phyloP scores from a whole-genome alignment of 2,329 filamentous ascomycete species.

The Trichoderma guizhouense region DNA sequence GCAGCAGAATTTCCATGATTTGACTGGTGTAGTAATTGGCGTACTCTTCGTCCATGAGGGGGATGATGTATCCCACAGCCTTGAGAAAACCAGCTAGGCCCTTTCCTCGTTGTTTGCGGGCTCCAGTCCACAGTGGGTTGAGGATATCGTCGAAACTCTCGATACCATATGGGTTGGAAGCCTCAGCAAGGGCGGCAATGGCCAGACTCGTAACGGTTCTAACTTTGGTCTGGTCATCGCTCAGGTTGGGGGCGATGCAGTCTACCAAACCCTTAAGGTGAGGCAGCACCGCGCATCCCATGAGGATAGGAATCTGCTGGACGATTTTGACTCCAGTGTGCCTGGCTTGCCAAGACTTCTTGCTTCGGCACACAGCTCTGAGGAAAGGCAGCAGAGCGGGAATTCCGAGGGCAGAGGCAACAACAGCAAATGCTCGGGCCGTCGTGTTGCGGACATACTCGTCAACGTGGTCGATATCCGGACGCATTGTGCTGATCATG shows the following conservation, averaged over 20 bases:
- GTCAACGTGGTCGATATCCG: constrained; percentile 96
- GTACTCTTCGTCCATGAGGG: constrained; percentile 98
- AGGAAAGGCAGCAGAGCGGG: constrained; percentile 93
- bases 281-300: constrained; percentile 94
- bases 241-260: constrained; percentile 91
- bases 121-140: constrained; percentile 95
- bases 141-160: constrained; percentile 98
- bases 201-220: constrained; percentile 93
- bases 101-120: constrained; percentile 93
- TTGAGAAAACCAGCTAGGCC: constrained; percentile 94
- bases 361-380: constrained; percentile 91
- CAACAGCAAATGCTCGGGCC: constrained; percentile 92
- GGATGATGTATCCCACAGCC: constrained; percentile 96
- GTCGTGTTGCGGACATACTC: constrained; percentile 99
- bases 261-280: constrained; percentile 95
- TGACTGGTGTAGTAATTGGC: constrained; percentile 98
- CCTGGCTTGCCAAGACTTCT: constrained; percentile 97
- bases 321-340: constrained; percentile 99
- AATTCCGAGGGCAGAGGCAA: constrained; percentile 93
- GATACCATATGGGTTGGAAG: constrained; percentile 96
- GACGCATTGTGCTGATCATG: constrained; percentile 99
- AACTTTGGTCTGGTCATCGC: constrained; percentile 97
- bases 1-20: constrained; percentile 96
- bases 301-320: constrained; percentile 96
- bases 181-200: constrained; percentile 91